phyloP scores from a whole-genome alignment of 371 early-diverging fungal species.

The Mucor lusitanicus region DNA sequence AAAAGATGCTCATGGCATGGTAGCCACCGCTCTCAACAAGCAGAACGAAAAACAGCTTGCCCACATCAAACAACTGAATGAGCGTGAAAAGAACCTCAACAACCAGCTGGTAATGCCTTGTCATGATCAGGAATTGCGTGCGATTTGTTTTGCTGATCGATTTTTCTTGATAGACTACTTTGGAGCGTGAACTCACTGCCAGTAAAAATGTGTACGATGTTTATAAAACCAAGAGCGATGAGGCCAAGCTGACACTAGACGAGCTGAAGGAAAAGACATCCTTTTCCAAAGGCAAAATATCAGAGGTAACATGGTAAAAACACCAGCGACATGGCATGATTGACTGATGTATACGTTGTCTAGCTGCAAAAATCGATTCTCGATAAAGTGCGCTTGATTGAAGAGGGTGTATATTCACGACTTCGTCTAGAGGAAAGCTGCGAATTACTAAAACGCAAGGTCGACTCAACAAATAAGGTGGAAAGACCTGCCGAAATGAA shows the following conservation, averaged over 20 bases:
- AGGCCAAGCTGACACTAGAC: conserved; percentile 45
- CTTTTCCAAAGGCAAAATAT: conserved; percentile 24
- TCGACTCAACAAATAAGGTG: conserved; percentile 33
- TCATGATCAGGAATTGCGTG: not conserved
- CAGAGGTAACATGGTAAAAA: conserved; percentile 5
- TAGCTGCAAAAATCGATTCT: conserved; percentile 56
- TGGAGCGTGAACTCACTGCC: conserved; percentile 24
- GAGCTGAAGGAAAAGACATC: conserved; percentile 43
- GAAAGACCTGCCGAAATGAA: conserved; percentile 41
- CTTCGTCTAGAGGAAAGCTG: conserved; percentile 59
- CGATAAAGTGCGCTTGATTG: conserved; percentile 58
- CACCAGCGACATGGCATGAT: not conserved
- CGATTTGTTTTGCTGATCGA: not conserved
- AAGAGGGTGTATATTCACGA: conserved; percentile 58
- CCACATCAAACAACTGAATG: conserved; percentile 43
- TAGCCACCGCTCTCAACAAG: conserved; percentile 29
- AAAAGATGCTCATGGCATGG: conserved; percentile 40
- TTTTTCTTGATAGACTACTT: conserved; percentile 14
- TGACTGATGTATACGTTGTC: not conserved
- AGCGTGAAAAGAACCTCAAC: conserved; percentile 32
- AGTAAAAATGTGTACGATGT: conserved; percentile 51
- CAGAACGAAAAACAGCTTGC: conserved; percentile 47
- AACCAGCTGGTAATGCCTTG: conserved; percentile 33
- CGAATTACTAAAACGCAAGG: conserved; percentile 55
- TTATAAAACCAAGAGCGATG: conserved; percentile 52